phyloP scores from a whole-genome alignment of 129 eudicot species.

The Tagetes patula region DNA sequence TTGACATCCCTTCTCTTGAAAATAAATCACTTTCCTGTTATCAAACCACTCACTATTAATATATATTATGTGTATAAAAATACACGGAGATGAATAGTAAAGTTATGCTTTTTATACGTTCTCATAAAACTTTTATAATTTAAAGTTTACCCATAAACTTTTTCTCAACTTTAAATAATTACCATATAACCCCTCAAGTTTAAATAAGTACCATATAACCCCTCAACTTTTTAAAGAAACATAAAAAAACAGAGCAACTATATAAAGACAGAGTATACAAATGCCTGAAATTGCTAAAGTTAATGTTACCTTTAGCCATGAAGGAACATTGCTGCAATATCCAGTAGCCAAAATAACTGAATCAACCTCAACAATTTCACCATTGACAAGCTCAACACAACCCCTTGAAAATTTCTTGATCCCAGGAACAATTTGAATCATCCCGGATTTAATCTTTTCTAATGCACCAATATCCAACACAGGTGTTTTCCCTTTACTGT shows the following conservation, averaged over 20 bases:
- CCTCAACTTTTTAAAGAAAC: no score
- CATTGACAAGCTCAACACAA: conserved; percentile 63
- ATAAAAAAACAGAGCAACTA: no score
- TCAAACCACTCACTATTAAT: not conserved
- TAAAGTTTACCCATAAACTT: no score
- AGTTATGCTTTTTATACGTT: no score
- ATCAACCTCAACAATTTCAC: conserved; percentile 59
- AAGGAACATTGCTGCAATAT: conserved; percentile 90
- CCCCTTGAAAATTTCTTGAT: conserved; percentile 68
- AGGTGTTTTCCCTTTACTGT: conserved; percentile 73
- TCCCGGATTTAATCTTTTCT: conserved; percentile 58
- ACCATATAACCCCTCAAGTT: no score
- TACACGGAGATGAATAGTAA: no score
- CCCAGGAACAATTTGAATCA: conserved; percentile 70
- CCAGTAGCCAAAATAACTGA: conserved; percentile 90
- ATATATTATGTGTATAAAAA: no score
- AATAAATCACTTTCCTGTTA: conserved; percentile 79
- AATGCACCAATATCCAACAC: conserved; percentile 78
- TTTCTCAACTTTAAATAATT: no score
- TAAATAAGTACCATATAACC: no score
- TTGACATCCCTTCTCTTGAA: conserved; percentile 65
- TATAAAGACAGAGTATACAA: no score
- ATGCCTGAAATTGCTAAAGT: not conserved
- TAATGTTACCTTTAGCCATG: conserved; percentile 82
- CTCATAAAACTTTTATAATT: no score